A percentile compares a stretch with the other conserved stretches of the same genome.
Conservation (phyloP, 768 basidiomycete genomes). For the Amanita rubescens region DNA sequence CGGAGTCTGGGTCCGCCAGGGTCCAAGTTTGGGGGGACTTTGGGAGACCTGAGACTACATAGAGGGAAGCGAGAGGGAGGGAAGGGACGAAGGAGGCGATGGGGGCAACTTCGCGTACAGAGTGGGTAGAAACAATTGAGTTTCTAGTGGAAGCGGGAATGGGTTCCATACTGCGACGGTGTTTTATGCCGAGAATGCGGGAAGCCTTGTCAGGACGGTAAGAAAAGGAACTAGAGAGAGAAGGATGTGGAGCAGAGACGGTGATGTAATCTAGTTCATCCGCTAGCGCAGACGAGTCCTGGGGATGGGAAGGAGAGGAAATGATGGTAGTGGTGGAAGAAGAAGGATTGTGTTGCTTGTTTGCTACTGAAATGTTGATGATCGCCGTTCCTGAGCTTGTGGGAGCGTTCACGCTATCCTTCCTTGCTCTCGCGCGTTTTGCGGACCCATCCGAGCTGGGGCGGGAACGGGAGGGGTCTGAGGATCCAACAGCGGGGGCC, state of each 20-base stretch:
- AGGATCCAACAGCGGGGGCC: constrained; percentile 27
- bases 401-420: constrained; percentile 22
- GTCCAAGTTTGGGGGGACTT: constrained; percentile 91
- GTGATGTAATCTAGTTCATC: constrained; percentile 75
- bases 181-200: constrained; percentile 66
- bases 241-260: constrained; percentile 28
- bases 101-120: constrained; percentile 48
- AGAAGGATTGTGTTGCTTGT: constrained; percentile 22
- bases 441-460: constrained; percentile 35
- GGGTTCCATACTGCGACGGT: constrained; percentile 77
- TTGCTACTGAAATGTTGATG: constrained; percentile 44
- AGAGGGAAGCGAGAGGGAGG: constrained; percentile 73
- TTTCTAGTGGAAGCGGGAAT: constrained; percentile 71
- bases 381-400: constrained; percentile 35
- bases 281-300: constrained; percentile 40
- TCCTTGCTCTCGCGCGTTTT: constrained; percentile 24
- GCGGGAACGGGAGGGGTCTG: constrained; percentile 25
- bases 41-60: constrained; percentile 83
- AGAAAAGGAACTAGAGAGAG: constrained; percentile 29
- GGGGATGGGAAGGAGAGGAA: constrained; percentile 22
- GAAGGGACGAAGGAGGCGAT: constrained; percentile 60
- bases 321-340: constrained; percentile 18
- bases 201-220: constrained; percentile 66
- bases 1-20: constrained; percentile 76
- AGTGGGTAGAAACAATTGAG: constrained; percentile 73